Conservation (phyloP, 2,329 filamentous ascomycete species). For the Phialocephala sp. region DNA sequence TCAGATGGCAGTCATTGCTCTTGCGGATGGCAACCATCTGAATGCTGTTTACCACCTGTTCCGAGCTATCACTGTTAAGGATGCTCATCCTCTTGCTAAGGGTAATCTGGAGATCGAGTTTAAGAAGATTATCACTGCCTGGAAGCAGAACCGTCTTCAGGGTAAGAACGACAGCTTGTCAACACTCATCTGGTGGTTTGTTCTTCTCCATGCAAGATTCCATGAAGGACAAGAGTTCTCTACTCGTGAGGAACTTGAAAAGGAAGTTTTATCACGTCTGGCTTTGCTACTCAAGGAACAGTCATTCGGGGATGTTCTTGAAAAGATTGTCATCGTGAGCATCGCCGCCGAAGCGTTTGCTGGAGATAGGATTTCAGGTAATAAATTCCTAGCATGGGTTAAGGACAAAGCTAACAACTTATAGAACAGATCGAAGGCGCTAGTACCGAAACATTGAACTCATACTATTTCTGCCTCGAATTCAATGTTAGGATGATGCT, state of each 20-base stretch:
- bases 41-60: slow-evolving; percentile 90
- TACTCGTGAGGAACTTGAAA: slow-evolving; percentile 81
- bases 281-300: slow-evolving; percentile 74
- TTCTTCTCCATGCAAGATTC: slow-evolving; percentile 83
- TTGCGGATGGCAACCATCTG: slow-evolving; percentile 79
- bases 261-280: slow-evolving; percentile 81
- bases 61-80: slow-evolving; percentile 75
- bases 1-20: slow-evolving; percentile 85
- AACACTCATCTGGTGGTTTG: slow-evolving; percentile 79
- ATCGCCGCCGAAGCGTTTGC: slow-evolving; percentile 83
- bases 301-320: slow-evolving; percentile 66
- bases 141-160: slow-evolving; percentile 50
- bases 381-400: slow-evolving; percentile 25
- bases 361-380: slow-evolving; percentile 63
- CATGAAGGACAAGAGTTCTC: slow-evolving; percentile 78
- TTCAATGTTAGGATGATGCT: slow-evolving; percentile 82
- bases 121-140: slow-evolving; percentile 63
- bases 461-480: slow-evolving; percentile 70
- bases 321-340: slow-evolving; percentile 85
- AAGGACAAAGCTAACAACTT: neutral
- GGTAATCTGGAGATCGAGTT: slow-evolving; percentile 83
- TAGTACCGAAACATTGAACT: slow-evolving; percentile 46
- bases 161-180: slow-evolving; percentile 45
- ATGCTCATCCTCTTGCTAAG: slow-evolving; percentile 76
- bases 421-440: slow-evolving; percentile 13